Conservation (phyloP, 345 rosid species). For the Eucalyptus tenuipes region DNA sequence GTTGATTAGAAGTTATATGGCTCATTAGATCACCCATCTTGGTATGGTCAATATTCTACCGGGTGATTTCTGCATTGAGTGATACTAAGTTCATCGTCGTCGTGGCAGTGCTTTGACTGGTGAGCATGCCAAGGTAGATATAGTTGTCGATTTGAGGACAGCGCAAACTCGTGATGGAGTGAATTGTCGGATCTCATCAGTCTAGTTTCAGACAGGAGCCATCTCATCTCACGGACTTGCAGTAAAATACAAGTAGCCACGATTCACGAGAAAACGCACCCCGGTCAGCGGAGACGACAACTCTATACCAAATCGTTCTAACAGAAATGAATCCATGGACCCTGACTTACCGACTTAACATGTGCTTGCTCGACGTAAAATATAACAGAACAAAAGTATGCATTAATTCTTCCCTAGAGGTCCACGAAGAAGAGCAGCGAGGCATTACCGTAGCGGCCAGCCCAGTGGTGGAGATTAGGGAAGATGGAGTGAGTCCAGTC, state of each 20-base stretch:
- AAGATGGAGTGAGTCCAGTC: neutral
- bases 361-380: neutral
- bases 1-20: neutral
- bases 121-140: neutral
- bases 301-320: neutral
- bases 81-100: neutral
- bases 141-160: neutral
- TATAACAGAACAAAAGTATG: neutral
- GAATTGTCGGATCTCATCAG: neutral
- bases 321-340: neutral
- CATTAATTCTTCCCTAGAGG: neutral
- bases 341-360: neutral
- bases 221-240: neutral
- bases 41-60: neutral
- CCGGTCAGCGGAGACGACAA: neutral
- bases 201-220: neutral
- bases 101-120: neutral
- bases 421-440: neutral
- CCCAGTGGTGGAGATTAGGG: conserved; percentile 10
- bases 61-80: neutral
- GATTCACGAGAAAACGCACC: neutral
- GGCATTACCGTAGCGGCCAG: conserved; percentile 3
- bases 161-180: neutral
- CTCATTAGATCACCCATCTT: neutral
- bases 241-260: neutral